Evolutionary conservation across 768 basidiomycete genomes (phyloP).

Genomic region (Bullera alba): DNA sequence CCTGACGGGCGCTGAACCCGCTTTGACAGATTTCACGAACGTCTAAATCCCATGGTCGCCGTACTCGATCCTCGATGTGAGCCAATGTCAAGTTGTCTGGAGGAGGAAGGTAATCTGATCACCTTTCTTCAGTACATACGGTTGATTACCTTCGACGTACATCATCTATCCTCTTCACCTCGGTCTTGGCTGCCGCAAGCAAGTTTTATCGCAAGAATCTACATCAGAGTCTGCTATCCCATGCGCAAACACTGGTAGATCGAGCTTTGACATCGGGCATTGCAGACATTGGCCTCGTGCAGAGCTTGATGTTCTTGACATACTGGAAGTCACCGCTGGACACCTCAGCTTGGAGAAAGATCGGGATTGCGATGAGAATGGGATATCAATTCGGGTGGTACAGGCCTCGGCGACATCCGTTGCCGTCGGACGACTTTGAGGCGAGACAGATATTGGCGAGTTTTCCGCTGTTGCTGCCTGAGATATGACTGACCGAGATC

Average conservation of each 20-base stretch:
- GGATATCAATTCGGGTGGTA: conserved; percentile 30
- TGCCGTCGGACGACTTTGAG: conserved; percentile 19
- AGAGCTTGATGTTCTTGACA: conserved; percentile 78
- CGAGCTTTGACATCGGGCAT: conserved; percentile 70
- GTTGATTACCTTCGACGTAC: conserved; percentile 68
- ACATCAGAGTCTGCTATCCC: conserved; percentile 62
- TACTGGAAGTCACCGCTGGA: conserved; percentile 89
- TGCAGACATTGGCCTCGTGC: conserved; percentile 78
- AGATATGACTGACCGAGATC: background rate
- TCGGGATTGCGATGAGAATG: conserved; percentile 24
- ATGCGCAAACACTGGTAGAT: conserved; percentile 67
- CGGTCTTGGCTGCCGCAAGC: conserved; percentile 72
- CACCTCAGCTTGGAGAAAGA: conserved; percentile 46
- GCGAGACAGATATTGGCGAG: conserved; percentile 26
- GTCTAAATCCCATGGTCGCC: conserved; percentile 22
- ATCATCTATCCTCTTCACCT: conserved; percentile 77
- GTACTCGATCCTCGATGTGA: conserved; percentile 20
- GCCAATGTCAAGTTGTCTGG: background rate
- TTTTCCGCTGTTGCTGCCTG: no score
- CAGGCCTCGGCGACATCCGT: conserved; percentile 10
- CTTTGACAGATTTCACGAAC: conserved; percentile 18
- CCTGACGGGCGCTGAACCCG: no score
- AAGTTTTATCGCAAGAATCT: conserved; percentile 70
- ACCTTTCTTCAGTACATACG: conserved; percentile 56
- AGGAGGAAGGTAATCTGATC: conserved; percentile 1